Evolutionary conservation across 2,329 filamentous ascomycete species (phyloP).

Genomic region (Neopestalotiopsis sp.): DNA sequence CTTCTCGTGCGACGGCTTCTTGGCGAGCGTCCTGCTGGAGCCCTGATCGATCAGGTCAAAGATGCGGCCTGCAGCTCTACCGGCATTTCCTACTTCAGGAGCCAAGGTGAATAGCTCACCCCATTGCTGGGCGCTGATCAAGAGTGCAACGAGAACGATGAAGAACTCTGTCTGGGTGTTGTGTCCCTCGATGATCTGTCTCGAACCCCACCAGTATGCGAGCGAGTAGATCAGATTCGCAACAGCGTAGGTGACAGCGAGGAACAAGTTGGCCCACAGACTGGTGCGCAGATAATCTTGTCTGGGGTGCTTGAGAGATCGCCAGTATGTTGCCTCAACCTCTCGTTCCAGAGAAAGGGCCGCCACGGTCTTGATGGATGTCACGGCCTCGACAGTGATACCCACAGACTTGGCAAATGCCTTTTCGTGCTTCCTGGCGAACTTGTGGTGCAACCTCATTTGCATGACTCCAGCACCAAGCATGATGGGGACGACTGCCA

Average conservation of each 20-base stretch:
- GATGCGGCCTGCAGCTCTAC: slow-evolving; percentile 63
- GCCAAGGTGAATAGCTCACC: slow-evolving; percentile 77
- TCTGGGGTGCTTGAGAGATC: slow-evolving; percentile 53
- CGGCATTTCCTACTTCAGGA: slow-evolving; percentile 74
- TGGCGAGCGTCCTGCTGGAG: slow-evolving; percentile 29
- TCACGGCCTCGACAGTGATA: slow-evolving; percentile 70
- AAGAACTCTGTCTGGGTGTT: slow-evolving; percentile 74
- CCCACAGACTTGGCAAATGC: slow-evolving; percentile 68
- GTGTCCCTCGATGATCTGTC: slow-evolving; percentile 68
- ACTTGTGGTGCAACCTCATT: slow-evolving; percentile 63
- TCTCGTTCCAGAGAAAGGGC: slow-evolving; percentile 59
- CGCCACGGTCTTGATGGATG: slow-evolving; percentile 67
- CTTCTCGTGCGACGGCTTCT: slow-evolving; percentile 18
- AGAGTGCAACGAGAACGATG: slow-evolving; percentile 72
- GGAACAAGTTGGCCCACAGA: slow-evolving; percentile 60
- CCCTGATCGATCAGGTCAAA: slow-evolving; percentile 54
- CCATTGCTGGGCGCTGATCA: slow-evolving; percentile 75
- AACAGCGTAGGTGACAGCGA: slow-evolving; percentile 63
- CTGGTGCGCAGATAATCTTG: slow-evolving; percentile 58
- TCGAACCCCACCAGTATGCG: slow-evolving; percentile 81
- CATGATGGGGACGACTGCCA: slow-evolving; percentile 71
- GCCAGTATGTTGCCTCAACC: slow-evolving; percentile 57
- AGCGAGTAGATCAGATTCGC: slow-evolving; percentile 75
- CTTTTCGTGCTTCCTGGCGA: slow-evolving; percentile 66
- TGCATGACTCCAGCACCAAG: slow-evolving; percentile 74